Evolutionary conservation across 305 asterid genomes (phyloP).

Genomic region (Fraxinus ornus): DNA sequence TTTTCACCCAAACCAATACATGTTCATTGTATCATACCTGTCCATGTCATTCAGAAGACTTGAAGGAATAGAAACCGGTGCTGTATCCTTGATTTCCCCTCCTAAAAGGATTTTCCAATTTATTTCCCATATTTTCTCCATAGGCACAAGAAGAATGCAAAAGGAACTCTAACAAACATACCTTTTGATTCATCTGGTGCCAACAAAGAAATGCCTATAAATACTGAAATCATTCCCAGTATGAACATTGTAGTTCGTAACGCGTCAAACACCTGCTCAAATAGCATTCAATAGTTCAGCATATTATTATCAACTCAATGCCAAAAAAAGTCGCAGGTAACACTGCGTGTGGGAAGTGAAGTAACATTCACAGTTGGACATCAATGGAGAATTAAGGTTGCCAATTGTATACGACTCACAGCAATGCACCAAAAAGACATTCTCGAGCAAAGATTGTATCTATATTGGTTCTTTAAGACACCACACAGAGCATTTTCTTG

Average conservation of each 20-base stretch:
- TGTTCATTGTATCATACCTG: slow-evolving; percentile 47
- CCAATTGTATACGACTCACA: neutral
- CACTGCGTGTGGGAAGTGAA: neutral
- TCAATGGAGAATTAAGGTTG: neutral
- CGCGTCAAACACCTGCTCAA: slow-evolving; percentile 75
- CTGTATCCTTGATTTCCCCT: slow-evolving; percentile 63
- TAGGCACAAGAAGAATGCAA: neutral
- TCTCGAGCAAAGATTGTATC: neutral
- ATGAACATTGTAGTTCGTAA: slow-evolving; percentile 84
- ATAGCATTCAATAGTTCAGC: slow-evolving; percentile 13
- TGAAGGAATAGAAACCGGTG: slow-evolving; percentile 52
- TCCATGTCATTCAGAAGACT: slow-evolving; percentile 54
- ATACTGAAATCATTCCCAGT: slow-evolving; percentile 82
- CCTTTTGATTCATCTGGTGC: slow-evolving; percentile 97
- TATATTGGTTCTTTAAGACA: neutral
- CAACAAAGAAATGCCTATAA: slow-evolving; percentile 86
- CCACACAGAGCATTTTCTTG: neutral
- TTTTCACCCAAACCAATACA: neutral
- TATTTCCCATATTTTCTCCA: slow-evolving; percentile 16
- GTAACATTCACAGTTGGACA: slow-evolving; percentile 7
- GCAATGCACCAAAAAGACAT: slow-evolving; percentile 2
- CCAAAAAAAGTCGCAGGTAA: neutral
- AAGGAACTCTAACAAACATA: slow-evolving; percentile 27
- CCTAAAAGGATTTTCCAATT: slow-evolving; percentile 41
- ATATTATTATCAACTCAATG: slow-evolving; percentile 6